A percentile compares a stretch with the other conserved stretches of the same genome.
phyloP scores from a whole-genome alignment of 805 yeast species.

The Scheffersomyces lignosus region DNA sequence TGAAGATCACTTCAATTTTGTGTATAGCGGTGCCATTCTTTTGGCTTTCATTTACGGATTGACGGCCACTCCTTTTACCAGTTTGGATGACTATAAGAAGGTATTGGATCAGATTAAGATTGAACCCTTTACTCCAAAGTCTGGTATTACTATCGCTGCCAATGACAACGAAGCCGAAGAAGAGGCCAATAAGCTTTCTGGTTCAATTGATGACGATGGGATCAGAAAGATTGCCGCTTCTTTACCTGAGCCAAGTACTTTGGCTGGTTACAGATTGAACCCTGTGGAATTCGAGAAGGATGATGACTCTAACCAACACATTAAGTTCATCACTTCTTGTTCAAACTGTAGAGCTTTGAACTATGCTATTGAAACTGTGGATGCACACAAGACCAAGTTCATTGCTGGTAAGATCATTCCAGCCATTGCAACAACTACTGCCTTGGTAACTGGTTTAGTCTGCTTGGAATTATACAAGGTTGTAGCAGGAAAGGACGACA shows the following conservation, averaged over 20 bases:
- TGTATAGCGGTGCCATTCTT: constrained; percentile 87
- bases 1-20: constrained; percentile 76
- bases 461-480: constrained; percentile 91
- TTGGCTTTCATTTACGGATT: constrained; percentile 90
- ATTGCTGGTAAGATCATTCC: constrained; percentile 99
- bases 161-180: constrained; percentile 89
- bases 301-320: constrained; percentile 95
- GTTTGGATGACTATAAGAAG: constrained; percentile 52
- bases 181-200: constrained; percentile 48
- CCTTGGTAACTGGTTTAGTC: constrained; percentile 92
- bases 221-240: constrained; percentile 68
- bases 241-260: constrained; percentile 83
- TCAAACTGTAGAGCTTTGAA: constrained; percentile 95
- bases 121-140: constrained; percentile 67
- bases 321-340: constrained; percentile 93
- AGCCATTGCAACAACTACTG: constrained; percentile 99
- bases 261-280: constrained; percentile 82
- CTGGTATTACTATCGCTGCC: constrained; percentile 78
- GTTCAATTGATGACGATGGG: constrained; percentile 57
- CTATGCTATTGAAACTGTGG: constrained; percentile 86
- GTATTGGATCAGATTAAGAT: constrained; percentile 49
- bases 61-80: constrained; percentile 64
- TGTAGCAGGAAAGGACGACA: constrained; percentile 66
- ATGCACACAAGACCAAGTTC: constrained; percentile 86
- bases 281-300: constrained; percentile 98